phyloP scores from a whole-genome alignment of 371 early-diverging fungal genomes.

The Apophysomyces trapeziformis region DNA sequence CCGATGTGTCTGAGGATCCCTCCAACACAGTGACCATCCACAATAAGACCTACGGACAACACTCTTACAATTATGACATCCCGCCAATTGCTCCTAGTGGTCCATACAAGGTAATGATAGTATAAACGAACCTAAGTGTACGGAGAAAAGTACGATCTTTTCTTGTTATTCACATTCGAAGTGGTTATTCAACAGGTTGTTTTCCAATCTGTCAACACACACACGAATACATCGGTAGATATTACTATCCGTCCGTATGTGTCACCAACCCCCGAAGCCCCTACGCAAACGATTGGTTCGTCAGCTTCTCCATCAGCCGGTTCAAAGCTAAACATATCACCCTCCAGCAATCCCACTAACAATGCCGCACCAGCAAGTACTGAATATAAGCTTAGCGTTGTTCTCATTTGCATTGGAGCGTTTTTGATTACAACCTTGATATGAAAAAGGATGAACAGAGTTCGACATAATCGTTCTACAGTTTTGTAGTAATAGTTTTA shows the following conservation, averaged over 20 bases:
- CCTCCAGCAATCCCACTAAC: not conserved
- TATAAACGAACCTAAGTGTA: too few species aligned
- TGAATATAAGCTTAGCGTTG: not conserved
- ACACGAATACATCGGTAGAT: slow-evolving; percentile 28
- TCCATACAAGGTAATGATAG: slow-evolving; percentile 20
- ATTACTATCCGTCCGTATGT: slow-evolving; percentile 26
- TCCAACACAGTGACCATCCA: slow-evolving; percentile 22
- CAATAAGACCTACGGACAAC: slow-evolving; percentile 24
- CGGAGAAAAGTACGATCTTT: too few species aligned
- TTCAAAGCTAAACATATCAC: not conserved
- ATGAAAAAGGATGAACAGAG: not conserved
- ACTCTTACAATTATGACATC: slow-evolving; percentile 27
- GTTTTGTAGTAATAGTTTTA: slow-evolving; percentile 9
- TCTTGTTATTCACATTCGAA: too few species aligned
- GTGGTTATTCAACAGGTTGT: slow-evolving; percentile 15
- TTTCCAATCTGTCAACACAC: slow-evolving; percentile 22
- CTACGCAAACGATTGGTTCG: not conserved
- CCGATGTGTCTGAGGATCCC: slow-evolving; percentile 29
- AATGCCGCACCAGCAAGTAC: not conserved
- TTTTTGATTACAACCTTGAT: not conserved
- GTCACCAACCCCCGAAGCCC: slow-evolving; percentile 6
- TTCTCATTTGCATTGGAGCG: not conserved
- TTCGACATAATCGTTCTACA: slow-evolving; percentile 2
- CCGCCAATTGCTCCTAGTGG: slow-evolving; percentile 21
- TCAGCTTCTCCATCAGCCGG: slow-evolving; percentile 17